Base-by-base conservation (phyloP, 345 rosid species). In the Dipteronia sinensis region DNA sequence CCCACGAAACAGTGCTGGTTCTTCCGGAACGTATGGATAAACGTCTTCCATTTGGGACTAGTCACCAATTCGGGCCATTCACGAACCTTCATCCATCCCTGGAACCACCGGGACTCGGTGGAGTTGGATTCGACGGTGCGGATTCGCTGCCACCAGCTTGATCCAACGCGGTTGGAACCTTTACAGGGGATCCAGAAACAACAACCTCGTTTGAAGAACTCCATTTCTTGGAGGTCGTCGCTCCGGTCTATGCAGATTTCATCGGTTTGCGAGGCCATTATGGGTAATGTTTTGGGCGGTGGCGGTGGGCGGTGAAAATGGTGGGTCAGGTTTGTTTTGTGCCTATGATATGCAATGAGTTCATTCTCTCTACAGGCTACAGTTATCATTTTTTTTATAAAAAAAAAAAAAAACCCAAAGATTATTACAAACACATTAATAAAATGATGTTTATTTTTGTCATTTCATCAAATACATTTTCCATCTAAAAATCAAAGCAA, bases 31-130 rank as follows among this genome's bases (percentile, higher is more conserved):
- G 86, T 78, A 2, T 92, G 85, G 34, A 88, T 77, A 19, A 87
- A 83, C 0, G 87, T 87, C 82, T 90, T 90, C 90, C 90, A 88
- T 65, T 78, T 87, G 1, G 90, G 87, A 0, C 89, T 88, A 1
- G 88, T 88, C 3, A 83, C 72, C 19, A 85, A 40, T 72, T 90
- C 93, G 62, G 89, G 87, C 89, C 88, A 88, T 7, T 84, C 88
- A 6, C 89, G 86, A 56, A 86, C 27, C 79, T 75, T 82, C 70
- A 62, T 82, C 90, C 92, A 87, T 1, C 89, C 87, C 0, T 82
- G 77, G 0, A 42, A 76, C 89, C 89, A 87, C 87, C 85, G 84
- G 3, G 78, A 79, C 7, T 80, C 88, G 11, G 65, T 2, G 40
- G 20, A 2, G 1, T 49, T n/a, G 31, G 31, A 46, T 22, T 89